Conservation (phyloP, 2,329 filamentous ascomycete genomes). For the Verticillium nubilum region DNA sequence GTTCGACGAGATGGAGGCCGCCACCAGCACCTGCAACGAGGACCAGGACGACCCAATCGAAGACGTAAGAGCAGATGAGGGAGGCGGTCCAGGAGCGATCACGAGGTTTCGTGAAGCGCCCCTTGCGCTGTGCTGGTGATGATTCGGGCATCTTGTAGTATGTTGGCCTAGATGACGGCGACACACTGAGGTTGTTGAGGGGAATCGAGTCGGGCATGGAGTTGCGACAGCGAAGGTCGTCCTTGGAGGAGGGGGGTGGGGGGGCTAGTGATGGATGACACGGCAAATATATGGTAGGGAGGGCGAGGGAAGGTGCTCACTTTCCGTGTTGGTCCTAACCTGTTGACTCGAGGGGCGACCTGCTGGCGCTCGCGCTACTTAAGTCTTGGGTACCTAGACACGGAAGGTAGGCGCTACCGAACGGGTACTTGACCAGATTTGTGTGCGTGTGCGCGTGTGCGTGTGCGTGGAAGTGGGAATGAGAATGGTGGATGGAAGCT, state of each 20-base stretch:
- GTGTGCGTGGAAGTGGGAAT: not conserved
- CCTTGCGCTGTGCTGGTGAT: constrained; percentile 5
- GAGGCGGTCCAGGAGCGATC: constrained; percentile 9
- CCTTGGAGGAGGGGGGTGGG: not conserved
- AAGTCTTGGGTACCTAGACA: too few species aligned
- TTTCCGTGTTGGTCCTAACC: too few species aligned
- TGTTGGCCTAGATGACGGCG: constrained; percentile 7
- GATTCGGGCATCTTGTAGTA: constrained; percentile 26
- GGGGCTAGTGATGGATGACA: not conserved
- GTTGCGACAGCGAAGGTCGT: constrained; percentile 6
- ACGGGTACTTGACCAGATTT: not conserved
- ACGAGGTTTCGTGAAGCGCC: constrained; percentile 5
- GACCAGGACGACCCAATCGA: constrained; percentile 70
- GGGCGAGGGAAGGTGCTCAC: not conserved
- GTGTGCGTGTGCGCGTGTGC: too few species aligned
- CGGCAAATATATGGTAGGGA: not conserved
- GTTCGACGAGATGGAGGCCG: constrained; percentile 53
- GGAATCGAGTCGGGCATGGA: constrained; percentile 14
- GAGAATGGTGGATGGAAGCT: too few species aligned
- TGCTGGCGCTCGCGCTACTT: not conserved
- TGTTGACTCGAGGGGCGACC: too few species aligned
- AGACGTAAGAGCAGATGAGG: constrained; percentile 58
- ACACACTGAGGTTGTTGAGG: constrained; percentile 8
- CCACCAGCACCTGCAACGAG: constrained; percentile 51
- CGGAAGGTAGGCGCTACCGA: not conserved